Conservation (phyloP, 371 early-diverging fungal genomes). For the Mucor sp. region DNA sequence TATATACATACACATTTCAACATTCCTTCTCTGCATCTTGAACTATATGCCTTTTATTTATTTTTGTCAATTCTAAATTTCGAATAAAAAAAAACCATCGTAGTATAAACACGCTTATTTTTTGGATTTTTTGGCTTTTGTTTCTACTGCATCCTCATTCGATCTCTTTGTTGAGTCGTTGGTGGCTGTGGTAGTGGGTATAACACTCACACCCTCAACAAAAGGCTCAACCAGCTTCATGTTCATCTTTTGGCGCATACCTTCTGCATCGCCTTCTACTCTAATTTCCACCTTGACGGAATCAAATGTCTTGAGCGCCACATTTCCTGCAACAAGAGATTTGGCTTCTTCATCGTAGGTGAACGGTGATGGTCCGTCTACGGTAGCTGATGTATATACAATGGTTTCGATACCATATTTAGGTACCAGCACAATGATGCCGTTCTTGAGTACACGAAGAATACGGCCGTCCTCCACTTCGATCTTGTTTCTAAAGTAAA, state of each 20-base stretch:
- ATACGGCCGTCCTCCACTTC: conserved; percentile 88
- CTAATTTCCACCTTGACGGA: conserved; percentile 76
- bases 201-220: conserved; percentile 11
- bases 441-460: conserved; percentile 90
- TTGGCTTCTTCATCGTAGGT: conserved; percentile 39
- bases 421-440: conserved; percentile 90
- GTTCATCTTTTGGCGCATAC: conserved; percentile 71
- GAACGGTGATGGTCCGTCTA: conserved; percentile 31
- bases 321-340: conserved; percentile 44
- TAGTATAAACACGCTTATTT: neutral
- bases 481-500: conserved; percentile 90
- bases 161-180: conserved; percentile 5
- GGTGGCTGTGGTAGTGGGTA: conserved; percentile 1
- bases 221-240: conserved; percentile 70
- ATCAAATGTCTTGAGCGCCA: conserved; percentile 70
- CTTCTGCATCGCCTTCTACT: conserved; percentile 75
- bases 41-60: conserved; percentile 2
- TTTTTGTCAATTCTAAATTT: neutral
- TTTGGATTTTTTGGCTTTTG: conserved; percentile 10
- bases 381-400: conserved; percentile 62
- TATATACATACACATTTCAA: conserved; percentile 7
- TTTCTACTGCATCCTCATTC: neutral
- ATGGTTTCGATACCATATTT: conserved; percentile 95
- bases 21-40: conserved; percentile 15
- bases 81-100: neutral